Evolutionary conservation across 2,329 filamentous ascomycete genomes (phyloP), one percentile per base, ranked within the genome.

Genomic region (Colletotrichum costaricense): DNA sequence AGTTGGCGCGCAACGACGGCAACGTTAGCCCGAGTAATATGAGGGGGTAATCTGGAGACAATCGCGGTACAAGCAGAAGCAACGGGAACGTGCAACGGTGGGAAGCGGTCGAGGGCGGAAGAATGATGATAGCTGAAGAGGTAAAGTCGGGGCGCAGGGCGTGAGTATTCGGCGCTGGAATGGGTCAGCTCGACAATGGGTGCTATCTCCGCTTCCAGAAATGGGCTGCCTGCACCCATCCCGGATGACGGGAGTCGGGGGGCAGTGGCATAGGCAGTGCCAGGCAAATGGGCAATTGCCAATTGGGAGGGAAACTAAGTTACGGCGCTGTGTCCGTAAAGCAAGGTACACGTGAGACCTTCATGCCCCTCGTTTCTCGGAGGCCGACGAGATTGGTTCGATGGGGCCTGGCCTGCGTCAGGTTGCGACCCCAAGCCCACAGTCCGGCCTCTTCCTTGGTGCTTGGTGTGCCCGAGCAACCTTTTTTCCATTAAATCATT

Each of bases 331-430:
- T 60, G 33, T 49, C 65, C 22, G 55, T 69, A 26, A 70, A 68
- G 66, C 70, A 73, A 73, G 70, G 67, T 49, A 71, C 71, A 71
- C 67, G 67, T 73, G 71, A 71, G 71, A 71, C 71, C 71, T 73
- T 65, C 60, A 66, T 60, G 56, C 67, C 67, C 62, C 67, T 62
- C 58, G 57, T 49, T 38, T 66, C 60, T 60, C 67, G 56, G 67
- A 73, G 46, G 67, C 62, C 24, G 55, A 73, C 46, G 49, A 73
- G 70, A 70, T 73, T 73, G 70, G 70, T 68, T 65, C 55, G 35
- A 52, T 16, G 55, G 55, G 55, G 55, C 67, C 58, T 72, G 67
- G 67, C 67, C 70, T 70, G 70, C 70, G 67, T 73, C 70, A 73
- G 56, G 67, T 60, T 70, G 67, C 66, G 70, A 65, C 60, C 42